These are phyloP conservation scores for Hymenoscyphus infarciens DNA, from an alignment of 2,329 filamentous ascomycete genomes.

Conservation along the genomic window DNA sequence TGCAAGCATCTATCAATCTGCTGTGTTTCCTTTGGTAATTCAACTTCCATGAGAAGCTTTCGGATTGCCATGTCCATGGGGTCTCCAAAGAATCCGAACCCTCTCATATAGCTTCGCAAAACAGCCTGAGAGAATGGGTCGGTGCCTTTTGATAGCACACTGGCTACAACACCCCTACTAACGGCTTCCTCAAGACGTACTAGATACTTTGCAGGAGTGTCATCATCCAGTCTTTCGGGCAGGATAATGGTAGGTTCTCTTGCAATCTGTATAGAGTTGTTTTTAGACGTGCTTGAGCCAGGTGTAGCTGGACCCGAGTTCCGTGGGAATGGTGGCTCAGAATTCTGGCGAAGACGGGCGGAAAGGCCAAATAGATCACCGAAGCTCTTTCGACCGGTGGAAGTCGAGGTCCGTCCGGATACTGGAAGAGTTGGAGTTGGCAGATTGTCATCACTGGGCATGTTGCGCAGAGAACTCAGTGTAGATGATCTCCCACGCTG, in stretches of 20 bases:
- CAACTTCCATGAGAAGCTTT: constrained; percentile 93
- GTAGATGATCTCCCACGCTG: constrained; percentile 82
- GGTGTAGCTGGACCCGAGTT: constrained; percentile 71
- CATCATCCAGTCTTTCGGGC: constrained; percentile 78
- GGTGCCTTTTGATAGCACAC: constrained; percentile 77
- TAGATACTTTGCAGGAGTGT: constrained; percentile 87
- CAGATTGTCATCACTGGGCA: constrained; percentile 67
- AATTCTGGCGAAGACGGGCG: constrained; percentile 74
- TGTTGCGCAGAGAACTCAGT: constrained; percentile 74
- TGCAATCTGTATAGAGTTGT: constrained; percentile 75
- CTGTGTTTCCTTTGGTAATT: constrained; percentile 94
- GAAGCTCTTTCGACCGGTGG: constrained; percentile 89
- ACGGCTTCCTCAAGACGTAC: constrained; percentile 77
- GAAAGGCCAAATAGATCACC: constrained; percentile 79
- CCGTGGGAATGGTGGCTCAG: constrained; percentile 63
- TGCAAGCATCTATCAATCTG: constrained; percentile 95
- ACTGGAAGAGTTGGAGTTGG: constrained; percentile 55
- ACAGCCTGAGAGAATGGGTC: constrained; percentile 82
- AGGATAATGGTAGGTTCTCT: constrained; percentile 63
- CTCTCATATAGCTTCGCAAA: constrained; percentile 89
- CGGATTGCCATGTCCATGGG: constrained; percentile 97
- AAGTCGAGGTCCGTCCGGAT: constrained; percentile 67
- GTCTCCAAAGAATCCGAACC: constrained; percentile 92
- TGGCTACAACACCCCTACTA: constrained; percentile 78
- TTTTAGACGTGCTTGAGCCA: constrained; percentile 67